Evolutionary conservation across 1,139 yeast genomes (phyloP), one percentile per base, ranked within the genome.

Genomic region (Geotrichum bryndzae): DNA sequence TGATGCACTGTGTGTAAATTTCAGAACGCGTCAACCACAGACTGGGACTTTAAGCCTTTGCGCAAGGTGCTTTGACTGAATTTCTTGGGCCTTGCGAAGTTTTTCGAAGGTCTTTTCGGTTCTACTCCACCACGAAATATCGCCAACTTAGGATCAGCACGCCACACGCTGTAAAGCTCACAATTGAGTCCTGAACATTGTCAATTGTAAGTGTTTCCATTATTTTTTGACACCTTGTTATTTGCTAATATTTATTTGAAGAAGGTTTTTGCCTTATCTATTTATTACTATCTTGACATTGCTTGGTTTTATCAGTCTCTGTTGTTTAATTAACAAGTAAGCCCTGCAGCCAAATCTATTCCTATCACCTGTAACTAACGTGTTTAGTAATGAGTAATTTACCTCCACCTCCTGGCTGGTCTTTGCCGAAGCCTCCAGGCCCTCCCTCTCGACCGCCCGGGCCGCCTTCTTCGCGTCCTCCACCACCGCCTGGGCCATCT

Each of bases 381-480:
- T 41, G 22, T 41, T 33, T 27, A 50, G 33, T 11, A 22, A 66
- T 64, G 66, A 62, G 63, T 53, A 51, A 64, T 35, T 55, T 57
- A 41, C 67, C 67, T 31, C 66, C 67, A 18, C 69, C 70, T 10
- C 71, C 70, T 5, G 71, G 71, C 11, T 67, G 70, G 68, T 61
- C 68, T 27, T 54, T 38, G 31, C 59, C 55, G 27, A 56, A 51
- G 7, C 63, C 63, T 11, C 72, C 71, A 13, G 70, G 72, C 23
- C 70, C 73, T 1, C 70, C 73, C 10, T 76, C 75, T 22, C 72
- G 48, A 25, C n/a, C 59, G 13, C 25, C 59, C 33, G 51, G 52
- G 15, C 63, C 65, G n/a, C 65, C 69, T 3, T 62, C 71, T 5
- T 69, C 73, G 15, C 71, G 74, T 3, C 72, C 77, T n/a, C 71